Base-by-base conservation (phyloP, 345 rosid species). In the Melaleuca quinquenervia region DNA sequence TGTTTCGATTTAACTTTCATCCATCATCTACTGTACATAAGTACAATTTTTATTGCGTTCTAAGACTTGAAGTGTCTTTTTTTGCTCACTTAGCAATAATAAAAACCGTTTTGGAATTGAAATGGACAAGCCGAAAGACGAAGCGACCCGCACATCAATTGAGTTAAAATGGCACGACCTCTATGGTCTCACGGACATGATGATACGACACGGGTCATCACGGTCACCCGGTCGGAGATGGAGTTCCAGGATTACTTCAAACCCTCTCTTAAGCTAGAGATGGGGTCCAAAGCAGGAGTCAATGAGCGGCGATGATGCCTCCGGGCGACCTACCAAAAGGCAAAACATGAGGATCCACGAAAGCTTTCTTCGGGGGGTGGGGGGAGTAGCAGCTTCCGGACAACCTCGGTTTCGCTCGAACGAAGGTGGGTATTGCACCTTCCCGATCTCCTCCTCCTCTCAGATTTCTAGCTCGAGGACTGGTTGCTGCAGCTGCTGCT, bases 51-150 rank as follows among this genome's bases (percentile, higher is more conserved):
- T 6, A 3, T 1, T 1, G 16, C 16, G 6, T 16, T 64, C 32
- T 64, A 16, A 8, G 45, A 8, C 44, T 3, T 6, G 1, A 3
- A 64, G 16, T 32, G 32, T 32, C 45, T 16, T n/a, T n/a, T n/a
- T n/a, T 2, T 2, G 12, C 0, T 8, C 3, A 22, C 16, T 64
- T 0, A n/a, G n/a, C n/a, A n/a, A 14, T 6, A 14, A 14, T 51
- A 13, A 14, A 52, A 7, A 2, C 16, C 21, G 5, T 52, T 51
- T 64, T 1, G 2, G 8, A 32, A 32, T 32, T 64, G 32, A 64
- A 36, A 70, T 9, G 3, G 3, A 8, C 13, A 8, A 70, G 9
- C 26, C 8, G 32, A 70, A 70, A 8, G 11, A 18, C 6, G 7
- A 32, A 14, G 32, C 18, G 78, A 18, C 6, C 2, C 12, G 2